Base-by-base conservation (phyloP, 805 yeast genomes). In the Tetrapisispora phaffii region DNA sequence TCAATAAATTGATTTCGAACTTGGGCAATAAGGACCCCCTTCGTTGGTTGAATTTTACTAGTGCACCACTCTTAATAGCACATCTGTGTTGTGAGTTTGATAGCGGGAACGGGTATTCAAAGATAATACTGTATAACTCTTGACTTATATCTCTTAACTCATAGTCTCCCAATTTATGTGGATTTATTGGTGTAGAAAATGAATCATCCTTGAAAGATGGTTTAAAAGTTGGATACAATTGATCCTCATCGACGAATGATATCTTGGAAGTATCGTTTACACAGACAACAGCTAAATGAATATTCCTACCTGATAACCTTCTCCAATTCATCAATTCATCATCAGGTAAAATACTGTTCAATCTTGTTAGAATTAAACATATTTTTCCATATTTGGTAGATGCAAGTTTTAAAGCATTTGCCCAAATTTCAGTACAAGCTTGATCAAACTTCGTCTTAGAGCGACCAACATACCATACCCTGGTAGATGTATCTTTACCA, bases 241-340 rank as follows among this genome's bases (percentile, higher is more conserved):
- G 56, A 44, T 52, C 64, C 49, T 49, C 57, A 51, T 47, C 67
- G 19, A 47, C 54, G 38, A 71, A 52, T 7, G 68, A 51, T 22
- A 72, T 47, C 45, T 78, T 79, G 0, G 85, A 77, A 37, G 73
- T 71, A 29, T 75, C 68, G 54, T 77, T 81, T 1, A 81, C 86
- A 9, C 89, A 77, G 8, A 83, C 72, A 12, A 85, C 88, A 24
- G 85, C 76, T 52, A 84, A 63, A 4, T 82, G 78, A 16, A 85
- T 63, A 38, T 74, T 74, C 46, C 71, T 70, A 38, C 80, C 71
- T 12, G 88, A 80, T 23, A 84, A 63, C 46, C 87, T 65, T 60
- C 85, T 80, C 89, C 93, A 82, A 56, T 82, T 85, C 43, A 82
- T 72, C 41, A 85, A 65, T 57, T 85, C 94, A 60, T 85, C 93